Base-by-base conservation (phyloP, 2,329 filamentous ascomycete genomes). In the Macrophomina pseudophaseolina region DNA sequence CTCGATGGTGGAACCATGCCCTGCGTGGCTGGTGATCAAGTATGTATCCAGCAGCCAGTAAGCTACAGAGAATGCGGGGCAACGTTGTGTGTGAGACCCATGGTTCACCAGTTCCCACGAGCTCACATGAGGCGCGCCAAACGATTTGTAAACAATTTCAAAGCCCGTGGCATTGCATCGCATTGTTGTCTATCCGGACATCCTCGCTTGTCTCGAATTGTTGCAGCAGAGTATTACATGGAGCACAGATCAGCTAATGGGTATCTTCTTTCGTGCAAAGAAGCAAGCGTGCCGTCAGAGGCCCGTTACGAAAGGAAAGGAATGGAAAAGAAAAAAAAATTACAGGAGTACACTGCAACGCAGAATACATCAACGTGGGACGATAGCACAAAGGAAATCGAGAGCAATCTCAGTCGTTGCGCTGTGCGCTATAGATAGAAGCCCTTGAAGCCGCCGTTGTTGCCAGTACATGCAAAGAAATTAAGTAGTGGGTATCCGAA, bases 401-500 rank as follows among this genome's bases (percentile, higher is more conserved):
- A 28, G 58, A 62, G 60, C 48, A 53, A 64, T 64, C 60, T 44
- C 48, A 52, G 60, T 46, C 59, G 44, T 42, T 30, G 28, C 56
- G 56, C 40, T 40, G 30, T 44, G 56, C 58, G 58, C 58, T 62
- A 49, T 62, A 62, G 38, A 62, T 49, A 62, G 49, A 53, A 33
- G 60, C 46, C 16, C 46, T 32, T 53, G 48, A 64, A 52, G 60
- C 60, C 49, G 48, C 60, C 38, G 49, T 65, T 35, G 63, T 65
- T 65, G 40, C 63, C 40, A 65, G 63, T 58, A 54, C 48, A 60
- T 48, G 56, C 56, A 62, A 62, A 38, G 38, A 42, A 56, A 64
- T 64, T 64, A 64, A 64, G 48, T 53, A 64, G 48, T 54, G 63
- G 63, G 63, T 65, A 65, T 65, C 63, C 49, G 48, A 53, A 51